Conservation (phyloP, 306 rosid genomes). For the Medicago ruthenica region DNA sequence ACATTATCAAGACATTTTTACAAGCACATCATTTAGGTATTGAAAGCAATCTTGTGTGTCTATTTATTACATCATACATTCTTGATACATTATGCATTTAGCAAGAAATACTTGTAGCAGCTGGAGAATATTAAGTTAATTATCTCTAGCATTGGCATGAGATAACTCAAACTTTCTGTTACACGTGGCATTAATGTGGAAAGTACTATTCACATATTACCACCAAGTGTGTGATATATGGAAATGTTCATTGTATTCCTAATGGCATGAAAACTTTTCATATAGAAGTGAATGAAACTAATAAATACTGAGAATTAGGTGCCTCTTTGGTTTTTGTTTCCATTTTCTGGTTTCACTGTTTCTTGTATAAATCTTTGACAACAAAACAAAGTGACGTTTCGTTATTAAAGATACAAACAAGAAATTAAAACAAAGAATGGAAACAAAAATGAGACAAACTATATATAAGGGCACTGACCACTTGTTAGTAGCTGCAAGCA, state of each 20-base stretch:
- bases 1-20: conserved; percentile 12
- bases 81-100: neutral
- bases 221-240: neutral
- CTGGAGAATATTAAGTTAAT: conserved; percentile 14
- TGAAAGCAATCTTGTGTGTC: neutral
- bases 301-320: neutral
- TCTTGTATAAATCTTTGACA: neutral
- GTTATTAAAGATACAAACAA: neutral
- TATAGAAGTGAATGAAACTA: conserved; percentile 12
- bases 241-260: conserved; percentile 18
- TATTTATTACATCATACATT: neutral
- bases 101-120: neutral
- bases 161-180: conserved; percentile 6
- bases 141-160: conserved; percentile 6
- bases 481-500: neutral
- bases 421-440: neutral
- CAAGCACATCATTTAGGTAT: neutral
- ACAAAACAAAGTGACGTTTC: neutral
- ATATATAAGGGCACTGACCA: neutral
- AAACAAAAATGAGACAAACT: neutral
- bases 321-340: neutral
- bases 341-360: neutral
- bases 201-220: neutral
- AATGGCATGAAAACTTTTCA: neutral
- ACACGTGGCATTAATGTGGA: neutral